phyloP scores from a whole-genome alignment of 371 early-diverging fungal species.

The Dentiscutata heterogama region DNA sequence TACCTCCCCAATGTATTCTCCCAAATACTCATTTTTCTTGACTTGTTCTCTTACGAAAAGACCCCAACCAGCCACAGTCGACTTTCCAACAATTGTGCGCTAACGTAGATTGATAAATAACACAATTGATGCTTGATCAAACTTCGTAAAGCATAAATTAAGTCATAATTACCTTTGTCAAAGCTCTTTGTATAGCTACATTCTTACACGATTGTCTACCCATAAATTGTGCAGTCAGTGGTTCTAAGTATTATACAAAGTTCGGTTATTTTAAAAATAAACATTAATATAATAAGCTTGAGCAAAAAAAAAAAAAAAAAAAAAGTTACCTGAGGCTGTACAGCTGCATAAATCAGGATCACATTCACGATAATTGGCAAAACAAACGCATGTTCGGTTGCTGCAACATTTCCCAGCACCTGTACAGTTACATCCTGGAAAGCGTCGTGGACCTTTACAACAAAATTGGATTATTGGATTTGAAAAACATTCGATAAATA shows the following conservation, averaged over 20 bases:
- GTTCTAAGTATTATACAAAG: not conserved
- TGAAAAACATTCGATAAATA: too few species aligned
- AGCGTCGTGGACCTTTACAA: conserved; percentile 37
- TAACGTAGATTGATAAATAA: not conserved
- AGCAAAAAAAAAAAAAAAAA: not conserved
- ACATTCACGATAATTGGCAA: conserved; percentile 43
- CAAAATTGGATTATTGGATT: too few species aligned
- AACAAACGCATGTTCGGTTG: conserved; percentile 29
- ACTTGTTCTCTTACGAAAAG: conserved; percentile 41
- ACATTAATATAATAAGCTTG: not conserved
- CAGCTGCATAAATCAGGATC: conserved; percentile 42
- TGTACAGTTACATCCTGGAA: conserved; percentile 42
- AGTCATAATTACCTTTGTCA: not conserved
- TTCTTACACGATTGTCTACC: conserved; percentile 8
- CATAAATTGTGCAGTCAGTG: not conserved
- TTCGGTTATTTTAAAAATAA: not conserved
- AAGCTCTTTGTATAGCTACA: conserved; percentile 12
- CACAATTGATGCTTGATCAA: too few species aligned
- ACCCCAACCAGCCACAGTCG: conserved; percentile 43
- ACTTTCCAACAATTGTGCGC: conserved; percentile 41
- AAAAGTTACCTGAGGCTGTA: conserved; percentile 35
- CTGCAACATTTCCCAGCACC: not conserved
- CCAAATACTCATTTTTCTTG: conserved; percentile 43
- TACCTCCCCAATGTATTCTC: conserved; percentile 45
- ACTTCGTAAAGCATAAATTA: too few species aligned